phyloP scores from a whole-genome alignment of 768 basidiomycete genomes.

The Mrakia blollopis region DNA sequence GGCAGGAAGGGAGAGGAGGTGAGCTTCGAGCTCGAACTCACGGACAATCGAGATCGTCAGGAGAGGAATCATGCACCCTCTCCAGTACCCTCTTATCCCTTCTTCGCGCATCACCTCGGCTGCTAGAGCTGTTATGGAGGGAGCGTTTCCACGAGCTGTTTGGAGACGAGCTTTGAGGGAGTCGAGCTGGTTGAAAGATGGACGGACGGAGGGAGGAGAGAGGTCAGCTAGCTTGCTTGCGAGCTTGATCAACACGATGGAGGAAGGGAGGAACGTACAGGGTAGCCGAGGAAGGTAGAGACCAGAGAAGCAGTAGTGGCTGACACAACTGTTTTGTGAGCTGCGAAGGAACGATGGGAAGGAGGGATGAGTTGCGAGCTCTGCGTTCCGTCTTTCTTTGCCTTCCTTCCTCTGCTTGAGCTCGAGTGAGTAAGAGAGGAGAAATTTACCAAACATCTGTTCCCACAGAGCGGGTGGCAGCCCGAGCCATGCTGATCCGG shows the following conservation, averaged over 20 bases:
- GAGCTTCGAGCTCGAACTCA: constrained; percentile 51
- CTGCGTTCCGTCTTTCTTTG: not conserved
- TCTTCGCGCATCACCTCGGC: constrained; percentile 59
- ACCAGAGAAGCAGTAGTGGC: constrained; percentile 87
- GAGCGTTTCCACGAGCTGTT: constrained; percentile 62
- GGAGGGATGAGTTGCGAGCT: not conserved
- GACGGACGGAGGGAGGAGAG: constrained; percentile 7
- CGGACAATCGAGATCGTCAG: constrained; percentile 95
- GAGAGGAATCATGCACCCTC: constrained; percentile 69
- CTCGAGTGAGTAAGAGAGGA: not conserved
- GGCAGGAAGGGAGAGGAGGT: not conserved
- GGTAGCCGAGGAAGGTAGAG: constrained; percentile 88
- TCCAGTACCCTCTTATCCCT: constrained; percentile 50
- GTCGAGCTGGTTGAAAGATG: constrained; percentile 59
- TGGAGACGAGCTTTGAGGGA: constrained; percentile 60
- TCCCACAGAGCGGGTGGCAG: constrained; percentile 13
- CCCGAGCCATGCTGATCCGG: not conserved
- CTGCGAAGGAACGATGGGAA: not conserved
- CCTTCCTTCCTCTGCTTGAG: not conserved
- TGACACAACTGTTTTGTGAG: constrained; percentile 57
- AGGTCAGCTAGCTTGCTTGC: constrained; percentile 13
- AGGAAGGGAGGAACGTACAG: constrained; percentile 49
- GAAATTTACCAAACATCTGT: not conserved
- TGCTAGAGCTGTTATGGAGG: constrained; percentile 54
- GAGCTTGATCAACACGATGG: not conserved